These are phyloP conservation scores for Raddia guianensis DNA, from an alignment of 176 grass and related monocot genomes.

Conservation along the genomic window DNA sequence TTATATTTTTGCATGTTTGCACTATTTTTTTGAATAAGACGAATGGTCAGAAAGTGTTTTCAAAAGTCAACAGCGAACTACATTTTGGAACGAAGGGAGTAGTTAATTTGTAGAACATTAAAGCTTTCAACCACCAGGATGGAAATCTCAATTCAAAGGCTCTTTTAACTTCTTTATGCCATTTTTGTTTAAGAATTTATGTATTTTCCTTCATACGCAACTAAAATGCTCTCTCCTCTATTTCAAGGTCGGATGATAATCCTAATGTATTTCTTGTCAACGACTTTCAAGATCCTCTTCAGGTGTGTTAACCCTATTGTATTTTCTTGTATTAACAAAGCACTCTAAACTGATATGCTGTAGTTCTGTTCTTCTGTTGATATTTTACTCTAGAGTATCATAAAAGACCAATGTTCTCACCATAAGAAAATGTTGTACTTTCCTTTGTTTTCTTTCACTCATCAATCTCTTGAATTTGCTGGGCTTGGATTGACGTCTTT, in stretches of 20 bases:
- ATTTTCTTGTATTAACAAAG: conserved; percentile 17
- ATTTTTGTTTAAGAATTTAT: background rate
- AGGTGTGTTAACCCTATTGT: conserved; percentile 59
- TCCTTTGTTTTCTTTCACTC: conserved; percentile 3
- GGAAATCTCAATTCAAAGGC: background rate
- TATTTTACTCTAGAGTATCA: background rate
- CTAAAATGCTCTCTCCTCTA: conserved; percentile 41
- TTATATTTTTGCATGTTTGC: no score
- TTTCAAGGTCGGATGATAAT: conserved; percentile 84
- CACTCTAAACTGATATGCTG: conserved; percentile 14
- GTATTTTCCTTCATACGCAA: conserved; percentile 2
- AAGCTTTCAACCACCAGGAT: background rate
- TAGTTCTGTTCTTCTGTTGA: conserved; percentile 21
- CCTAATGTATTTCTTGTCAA: conserved; percentile 99
- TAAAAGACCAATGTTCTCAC: background rate
- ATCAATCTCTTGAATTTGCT: conserved; percentile 21
- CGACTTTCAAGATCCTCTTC: conserved; percentile 95
- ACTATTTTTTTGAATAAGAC: no score
- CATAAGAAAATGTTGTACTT: background rate
- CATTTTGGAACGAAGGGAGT: no score
- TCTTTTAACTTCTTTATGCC: background rate
- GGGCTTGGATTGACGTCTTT: background rate
- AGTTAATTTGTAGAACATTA: conserved; percentile 9
- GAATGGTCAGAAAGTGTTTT: no score
- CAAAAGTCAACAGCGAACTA: no score